These are phyloP conservation scores for Echinosophora koreensis DNA, from an alignment of 306 rosid genomes.

Conservation along the genomic window DNA sequence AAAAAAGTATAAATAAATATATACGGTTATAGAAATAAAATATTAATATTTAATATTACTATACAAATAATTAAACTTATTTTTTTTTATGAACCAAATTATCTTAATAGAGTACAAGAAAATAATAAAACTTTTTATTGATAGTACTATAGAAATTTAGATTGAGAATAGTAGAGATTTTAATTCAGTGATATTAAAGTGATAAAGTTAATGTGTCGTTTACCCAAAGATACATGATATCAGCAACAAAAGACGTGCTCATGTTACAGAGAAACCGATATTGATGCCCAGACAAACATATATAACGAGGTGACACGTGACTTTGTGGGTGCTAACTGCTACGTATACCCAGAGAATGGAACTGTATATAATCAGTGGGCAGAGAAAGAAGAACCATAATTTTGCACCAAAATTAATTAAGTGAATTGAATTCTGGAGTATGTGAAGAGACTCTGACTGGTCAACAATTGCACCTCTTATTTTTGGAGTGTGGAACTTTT, in stretches of 20 bases:
- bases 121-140: no score
- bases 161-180: background rate
- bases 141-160: no score
- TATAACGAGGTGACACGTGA: conserved; percentile 49
- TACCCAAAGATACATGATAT: conserved; percentile 13
- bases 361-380: background rate
- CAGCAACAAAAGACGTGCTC: conserved; percentile 44
- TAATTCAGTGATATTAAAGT: background rate
- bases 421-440: conserved; percentile 31
- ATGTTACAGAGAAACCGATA: conserved; percentile 24
- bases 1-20: no score
- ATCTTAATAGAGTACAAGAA: no score
- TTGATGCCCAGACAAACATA: conserved; percentile 45
- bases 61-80: background rate
- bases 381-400: background rate
- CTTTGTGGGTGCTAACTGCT: conserved; percentile 35
- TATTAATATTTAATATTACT: no score
- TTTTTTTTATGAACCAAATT: no score
- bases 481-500: conserved; percentile 31
- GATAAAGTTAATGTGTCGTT: conserved; percentile 48
- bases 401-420: background rate
- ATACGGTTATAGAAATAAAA: no score
- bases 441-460: conserved; percentile 26
- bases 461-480: conserved; percentile 51
- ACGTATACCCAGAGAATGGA: background rate